phyloP scores from a whole-genome alignment of 345 rosid genomes.

The Rubroshorea leprosula region DNA sequence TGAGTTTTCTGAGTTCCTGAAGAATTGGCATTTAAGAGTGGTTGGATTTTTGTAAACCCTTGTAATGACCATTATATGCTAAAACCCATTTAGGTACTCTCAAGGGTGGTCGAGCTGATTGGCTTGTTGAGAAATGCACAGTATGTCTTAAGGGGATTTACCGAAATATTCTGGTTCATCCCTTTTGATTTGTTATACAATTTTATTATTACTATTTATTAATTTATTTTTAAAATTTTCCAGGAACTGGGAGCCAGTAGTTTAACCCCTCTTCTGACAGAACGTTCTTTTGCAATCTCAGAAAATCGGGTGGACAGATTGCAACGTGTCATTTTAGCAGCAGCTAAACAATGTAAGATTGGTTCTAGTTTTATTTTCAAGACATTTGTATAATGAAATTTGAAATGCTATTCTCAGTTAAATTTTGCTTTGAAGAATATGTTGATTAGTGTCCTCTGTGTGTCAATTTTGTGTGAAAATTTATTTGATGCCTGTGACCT shows the following conservation, averaged over 20 bases:
- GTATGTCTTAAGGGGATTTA: constrained; percentile 35
- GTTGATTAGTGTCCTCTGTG: no score
- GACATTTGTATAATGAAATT: background rate
- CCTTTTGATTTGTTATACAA: constrained; percentile 3
- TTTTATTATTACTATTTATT: background rate
- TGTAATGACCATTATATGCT: background rate
- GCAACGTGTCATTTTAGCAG: constrained; percentile 75
- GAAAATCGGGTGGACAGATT: constrained; percentile 67
- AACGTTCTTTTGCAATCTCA: constrained; percentile 65
- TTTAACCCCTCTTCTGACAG: constrained; percentile 76
- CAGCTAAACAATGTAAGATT: constrained; percentile 71
- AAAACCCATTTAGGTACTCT: constrained; percentile 50
- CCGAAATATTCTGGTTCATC: background rate
- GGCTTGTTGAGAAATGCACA: constrained; percentile 93
- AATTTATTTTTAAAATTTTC: constrained; percentile 11
- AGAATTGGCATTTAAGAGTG: background rate
- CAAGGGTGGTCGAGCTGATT: constrained; percentile 94
- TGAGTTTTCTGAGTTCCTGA: constrained; percentile 23
- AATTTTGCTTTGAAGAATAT: background rate
- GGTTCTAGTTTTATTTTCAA: background rate
- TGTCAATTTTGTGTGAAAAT: no score
- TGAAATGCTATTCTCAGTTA: background rate
- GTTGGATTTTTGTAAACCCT: background rate
- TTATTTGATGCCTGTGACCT: no score
- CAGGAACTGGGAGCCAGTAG: constrained; percentile 88